A percentile compares a stretch with the other conserved stretches of the same genome.
These are phyloP conservation scores for Piper longum DNA, from an alignment of 164 flowering plant genomes.

Conservation along the genomic window DNA sequence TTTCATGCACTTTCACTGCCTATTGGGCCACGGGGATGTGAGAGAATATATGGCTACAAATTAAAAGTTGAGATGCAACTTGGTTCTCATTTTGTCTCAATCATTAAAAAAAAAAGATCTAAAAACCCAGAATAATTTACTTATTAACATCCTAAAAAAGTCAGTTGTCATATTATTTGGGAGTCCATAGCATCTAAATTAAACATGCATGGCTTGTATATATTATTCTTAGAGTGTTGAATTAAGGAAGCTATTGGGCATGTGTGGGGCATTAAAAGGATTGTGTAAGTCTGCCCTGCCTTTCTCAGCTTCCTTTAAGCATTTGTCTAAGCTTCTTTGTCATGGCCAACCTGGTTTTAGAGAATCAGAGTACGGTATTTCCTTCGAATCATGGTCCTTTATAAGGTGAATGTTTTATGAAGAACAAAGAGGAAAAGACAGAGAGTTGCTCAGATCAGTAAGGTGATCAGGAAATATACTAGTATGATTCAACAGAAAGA, in stretches of 20 bases:
- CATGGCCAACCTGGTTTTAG: conserved; percentile 11
- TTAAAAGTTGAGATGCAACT: background rate
- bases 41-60: background rate
- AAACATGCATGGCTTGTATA: too few relatives aligned
- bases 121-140: conserved; percentile 11
- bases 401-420: conserved; percentile 46
- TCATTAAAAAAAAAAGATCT: conserved; percentile 8
- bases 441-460: conserved; percentile 33
- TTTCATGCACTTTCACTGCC: conserved; percentile 17
- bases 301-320: conserved; percentile 28
- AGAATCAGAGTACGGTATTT: conserved; percentile 7
- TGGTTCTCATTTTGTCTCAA: background rate
- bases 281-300: conserved; percentile 5
- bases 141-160: too few relatives aligned
- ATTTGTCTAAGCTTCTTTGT: conserved; percentile 11
- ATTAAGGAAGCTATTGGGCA: background rate
- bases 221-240: too few relatives aligned
- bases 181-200: too few relatives aligned
- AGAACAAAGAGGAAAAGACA: conserved; percentile 44
- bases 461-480: background rate
- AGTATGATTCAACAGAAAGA: too few relatives aligned
- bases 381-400: conserved; percentile 40
- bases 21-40: background rate
- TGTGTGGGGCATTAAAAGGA: background rate
- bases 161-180: too few relatives aligned